Base-by-base conservation (phyloP, 805 yeast genomes). In the Scheffersomyces amazonensis region DNA sequence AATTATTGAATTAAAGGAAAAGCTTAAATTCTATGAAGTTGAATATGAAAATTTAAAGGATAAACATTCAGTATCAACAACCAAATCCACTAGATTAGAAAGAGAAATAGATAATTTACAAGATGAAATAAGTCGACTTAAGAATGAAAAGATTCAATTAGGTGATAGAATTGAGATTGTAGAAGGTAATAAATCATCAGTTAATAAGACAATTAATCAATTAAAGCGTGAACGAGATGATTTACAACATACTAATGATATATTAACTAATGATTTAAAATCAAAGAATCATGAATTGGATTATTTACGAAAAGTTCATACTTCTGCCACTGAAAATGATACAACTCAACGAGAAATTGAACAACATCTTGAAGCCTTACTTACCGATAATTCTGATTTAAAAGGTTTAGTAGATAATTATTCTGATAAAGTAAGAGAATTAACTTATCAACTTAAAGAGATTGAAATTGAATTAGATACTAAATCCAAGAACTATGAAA, bases 1-100 rank as follows among this genome's bases (percentile, higher is more conserved):
- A 23, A 7, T 18, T 5, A 10, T 7, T 23, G 16, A 24, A 23
- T 10, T 22, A 11, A 11, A 31, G 31, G 47, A 48, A 10, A 24
- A 44, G 15, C 39, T 49, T 18, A 31, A 37, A 10, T 31, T 32
- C 30, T 50, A 49, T 39, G 52, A 53, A 34, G 27, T 47, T 1
- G 57, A 60, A 34, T 44, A 51, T 22, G 51, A 58, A 15, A 23
- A 44, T 2, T 41, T 58, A 32, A 49, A 49, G 17, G 12, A 5
- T 8, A 30, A 27, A 27, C 15, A 27, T 15, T 7, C n/a, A 8
- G n/a, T 17, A 5, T 7, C 17, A 13, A 13, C 30, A 13, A 13
- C 30, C 11, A n/a, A 27, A 5, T 13, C 30, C 15, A 13, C 30
- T 13, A 27, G 12, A 27, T 27, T 27, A 27, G 30, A 13, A 27